A percentile compares a stretch with the other conserved stretches of the same genome.
Conservation (phyloP, 1,139 yeast genomes). For the Chernovozyma sophiae-reginae region DNA sequence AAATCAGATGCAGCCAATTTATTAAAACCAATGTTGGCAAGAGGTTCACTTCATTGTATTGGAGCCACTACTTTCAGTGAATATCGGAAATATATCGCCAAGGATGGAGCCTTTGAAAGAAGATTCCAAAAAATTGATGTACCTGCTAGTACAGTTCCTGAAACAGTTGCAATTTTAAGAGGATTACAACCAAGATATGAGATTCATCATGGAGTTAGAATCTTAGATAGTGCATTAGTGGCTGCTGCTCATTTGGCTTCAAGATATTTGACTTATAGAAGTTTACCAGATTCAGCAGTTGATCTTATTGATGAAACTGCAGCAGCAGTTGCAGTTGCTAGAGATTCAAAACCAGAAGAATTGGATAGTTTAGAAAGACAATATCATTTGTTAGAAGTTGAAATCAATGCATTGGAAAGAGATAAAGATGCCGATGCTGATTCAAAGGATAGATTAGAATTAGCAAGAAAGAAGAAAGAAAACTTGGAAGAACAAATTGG, state of each 20-base stretch:
- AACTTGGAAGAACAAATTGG: constrained; percentile 78
- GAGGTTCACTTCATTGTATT: constrained; percentile 93
- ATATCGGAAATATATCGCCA: constrained; percentile 86
- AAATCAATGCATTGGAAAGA: constrained; percentile 93
- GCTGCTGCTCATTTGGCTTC: constrained; percentile 95
- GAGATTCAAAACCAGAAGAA: constrained; percentile 98
- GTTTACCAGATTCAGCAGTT: constrained; percentile 96
- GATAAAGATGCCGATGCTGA: constrained; percentile 86
- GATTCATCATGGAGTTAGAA: constrained; percentile 96
- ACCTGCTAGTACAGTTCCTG: constrained; percentile 87
- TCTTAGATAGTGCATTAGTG: constrained; percentile 90
- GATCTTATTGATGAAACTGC: constrained; percentile 96
- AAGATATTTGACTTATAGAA: constrained; percentile 89
- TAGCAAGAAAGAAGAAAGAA: constrained; percentile 76
- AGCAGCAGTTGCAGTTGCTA: constrained; percentile 95
- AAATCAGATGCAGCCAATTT: constrained; percentile 91
- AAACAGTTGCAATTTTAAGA: constrained; percentile 92
- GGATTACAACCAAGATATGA: constrained; percentile 96
- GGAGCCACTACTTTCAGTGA: constrained; percentile 98
- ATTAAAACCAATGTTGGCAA: constrained; percentile 93
- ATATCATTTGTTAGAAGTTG: constrained; percentile 86
- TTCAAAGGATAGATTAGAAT: constrained; percentile 79
- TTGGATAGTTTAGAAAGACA: constrained; percentile 91
- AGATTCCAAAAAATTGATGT: constrained; percentile 97
- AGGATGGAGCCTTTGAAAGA: constrained; percentile 98